phyloP scores from a whole-genome alignment of 495 filamentous ascomycete genomes.

The Glarea lozoyensis region DNA sequence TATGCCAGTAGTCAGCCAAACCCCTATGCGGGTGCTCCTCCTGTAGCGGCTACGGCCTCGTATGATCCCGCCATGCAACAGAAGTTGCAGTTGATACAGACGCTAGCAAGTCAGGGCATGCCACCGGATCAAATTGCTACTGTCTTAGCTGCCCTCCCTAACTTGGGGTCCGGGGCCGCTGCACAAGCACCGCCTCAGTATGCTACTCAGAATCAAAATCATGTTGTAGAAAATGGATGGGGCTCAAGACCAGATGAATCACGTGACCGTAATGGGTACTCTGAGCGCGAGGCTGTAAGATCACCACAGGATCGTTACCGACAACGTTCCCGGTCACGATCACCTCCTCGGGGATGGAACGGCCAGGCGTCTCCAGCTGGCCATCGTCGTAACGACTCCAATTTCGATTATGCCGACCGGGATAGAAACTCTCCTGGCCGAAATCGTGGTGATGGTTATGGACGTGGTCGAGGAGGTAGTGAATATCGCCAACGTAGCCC shows the following conservation, averaged over 20 bases:
- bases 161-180: conserved; percentile 21
- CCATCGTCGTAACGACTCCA: conserved; percentile 42
- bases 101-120: conserved; percentile 48
- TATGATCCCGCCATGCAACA: conserved; percentile 43
- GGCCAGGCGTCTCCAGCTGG: conserved; percentile 30
- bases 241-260: conserved; percentile 31
- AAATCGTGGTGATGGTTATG: conserved; percentile 44
- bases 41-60: conserved; percentile 26
- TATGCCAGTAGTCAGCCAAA: conserved; percentile 37
- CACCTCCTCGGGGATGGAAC: conserved; percentile 55
- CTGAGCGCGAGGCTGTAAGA: conserved; percentile 33
- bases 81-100: conserved; percentile 48
- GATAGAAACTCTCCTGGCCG: conserved; percentile 39
- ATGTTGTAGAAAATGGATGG: conserved; percentile 12
- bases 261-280: conserved; percentile 51
- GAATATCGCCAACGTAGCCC: conserved; percentile 86
- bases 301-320: conserved; percentile 52
- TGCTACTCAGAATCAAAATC: conserved; percentile 10
- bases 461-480: conserved; percentile 37
- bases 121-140: conserved; percentile 53
- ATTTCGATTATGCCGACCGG: conserved; percentile 30
- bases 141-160: conserved; percentile 29
- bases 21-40: conserved; percentile 30
- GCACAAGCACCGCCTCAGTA: conserved; percentile 13
- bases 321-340: conserved; percentile 65